Evolutionary conservation across 2,329 filamentous ascomycete species (phyloP).

Genomic region (Plenodomus tracheiphilus): DNA sequence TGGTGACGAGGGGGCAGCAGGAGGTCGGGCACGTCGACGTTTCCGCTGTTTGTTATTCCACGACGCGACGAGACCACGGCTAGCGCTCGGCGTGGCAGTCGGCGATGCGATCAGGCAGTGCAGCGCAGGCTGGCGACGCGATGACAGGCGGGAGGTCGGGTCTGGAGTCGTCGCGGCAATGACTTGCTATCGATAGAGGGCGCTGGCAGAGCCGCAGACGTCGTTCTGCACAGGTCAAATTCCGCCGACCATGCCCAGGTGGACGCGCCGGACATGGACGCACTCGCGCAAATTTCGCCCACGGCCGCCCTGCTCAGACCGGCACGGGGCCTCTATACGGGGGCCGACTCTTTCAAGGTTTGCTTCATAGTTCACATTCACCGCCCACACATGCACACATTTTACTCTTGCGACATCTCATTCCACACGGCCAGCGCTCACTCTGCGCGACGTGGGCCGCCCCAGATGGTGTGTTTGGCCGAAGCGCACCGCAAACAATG

Average conservation of each 20-base stretch:
- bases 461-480: background rate
- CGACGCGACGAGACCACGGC: conserved; percentile 14
- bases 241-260: conserved; percentile 9
- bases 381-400: background rate
- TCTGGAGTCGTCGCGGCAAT: conserved; percentile 3
- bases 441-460: background rate
- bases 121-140: conserved; percentile 8
- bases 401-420: background rate
- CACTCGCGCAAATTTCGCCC: background rate
- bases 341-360: too few species aligned
- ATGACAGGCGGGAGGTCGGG: conserved; percentile 7
- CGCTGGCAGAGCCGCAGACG: conserved; percentile 18
- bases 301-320: background rate
- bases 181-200: conserved; percentile 19
- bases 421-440: background rate
- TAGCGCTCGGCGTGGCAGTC: conserved; percentile 6
- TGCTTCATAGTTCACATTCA: too few species aligned
- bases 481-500: conserved; percentile 12
- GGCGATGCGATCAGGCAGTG: conserved; percentile 1
- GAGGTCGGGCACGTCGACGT: conserved; percentile 7
- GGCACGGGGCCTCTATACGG: too few species aligned
- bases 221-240: conserved; percentile 10
- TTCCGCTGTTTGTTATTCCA: conserved; percentile 17
- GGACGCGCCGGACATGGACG: background rate
- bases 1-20: conserved; percentile 3